Conservation (phyloP, 2,329 filamentous ascomycete species). For the Cytospora piceae region DNA sequence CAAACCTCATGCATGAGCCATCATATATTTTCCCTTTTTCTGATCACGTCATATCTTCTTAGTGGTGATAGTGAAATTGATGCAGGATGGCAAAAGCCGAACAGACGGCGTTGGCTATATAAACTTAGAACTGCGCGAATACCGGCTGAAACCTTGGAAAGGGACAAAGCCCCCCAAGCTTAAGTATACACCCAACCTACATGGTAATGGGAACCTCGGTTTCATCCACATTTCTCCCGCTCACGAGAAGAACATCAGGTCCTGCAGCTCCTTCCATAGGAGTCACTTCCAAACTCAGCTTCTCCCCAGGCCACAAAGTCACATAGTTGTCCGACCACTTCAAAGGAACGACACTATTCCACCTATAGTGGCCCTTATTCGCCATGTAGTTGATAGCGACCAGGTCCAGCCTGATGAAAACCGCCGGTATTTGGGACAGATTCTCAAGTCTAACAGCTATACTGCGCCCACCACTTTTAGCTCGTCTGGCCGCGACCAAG, state of each 20-base stretch:
- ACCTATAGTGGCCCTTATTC: neutral
- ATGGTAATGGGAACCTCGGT: neutral
- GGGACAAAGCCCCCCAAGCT: no score
- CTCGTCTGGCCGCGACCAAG: conserved; percentile 34
- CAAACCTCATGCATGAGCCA: no score
- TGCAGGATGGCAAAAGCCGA: no score
- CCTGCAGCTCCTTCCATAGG: conserved; percentile 16
- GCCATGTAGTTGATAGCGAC: conserved; percentile 44
- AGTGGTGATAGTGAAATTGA: no score
- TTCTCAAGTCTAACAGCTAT: conserved; percentile 54
- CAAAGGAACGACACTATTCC: conserved; percentile 53
- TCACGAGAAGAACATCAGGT: neutral
- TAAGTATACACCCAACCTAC: no score
- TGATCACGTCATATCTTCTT: no score
- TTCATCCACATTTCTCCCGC: neutral
- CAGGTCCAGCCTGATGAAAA: conserved; percentile 59
- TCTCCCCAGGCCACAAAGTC: conserved; percentile 62
- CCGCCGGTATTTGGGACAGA: conserved; percentile 53
- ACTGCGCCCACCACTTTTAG: conserved; percentile 21
- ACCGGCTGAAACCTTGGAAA: no score
- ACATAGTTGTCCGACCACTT: conserved; percentile 67
- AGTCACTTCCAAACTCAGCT: conserved; percentile 44
- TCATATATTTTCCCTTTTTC: no score
- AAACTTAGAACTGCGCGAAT: no score
- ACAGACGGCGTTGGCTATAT: no score